A percentile compares a stretch with the other conserved stretches of the same genome.
These are phyloP conservation scores for Solanum rostratum DNA, from an alignment of 257 asterid genomes.

Conservation along the genomic window DNA sequence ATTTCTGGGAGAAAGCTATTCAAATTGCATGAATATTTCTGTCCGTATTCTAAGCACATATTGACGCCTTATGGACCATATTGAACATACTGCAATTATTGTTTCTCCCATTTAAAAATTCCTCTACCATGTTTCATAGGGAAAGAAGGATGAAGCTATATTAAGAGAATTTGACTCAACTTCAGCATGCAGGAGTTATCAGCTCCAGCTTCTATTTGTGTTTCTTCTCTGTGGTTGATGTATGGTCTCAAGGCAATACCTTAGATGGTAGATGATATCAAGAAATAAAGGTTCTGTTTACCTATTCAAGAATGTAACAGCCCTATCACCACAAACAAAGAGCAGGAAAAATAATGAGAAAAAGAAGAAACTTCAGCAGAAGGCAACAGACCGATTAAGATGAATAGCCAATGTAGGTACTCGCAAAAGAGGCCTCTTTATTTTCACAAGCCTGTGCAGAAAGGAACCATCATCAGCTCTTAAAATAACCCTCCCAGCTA, in stretches of 20 bases:
- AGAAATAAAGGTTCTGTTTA: neutral
- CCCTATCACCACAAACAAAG: neutral
- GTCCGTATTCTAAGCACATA: neutral
- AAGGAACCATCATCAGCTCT: constrained; percentile 78
- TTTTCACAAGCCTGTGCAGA: constrained; percentile 80
- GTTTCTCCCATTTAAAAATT: neutral
- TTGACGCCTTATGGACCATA: neutral
- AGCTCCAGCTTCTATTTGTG: neutral
- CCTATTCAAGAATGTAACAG: neutral
- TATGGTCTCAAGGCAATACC: neutral
- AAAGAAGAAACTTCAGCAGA: neutral
- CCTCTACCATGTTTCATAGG: neutral
- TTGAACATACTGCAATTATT: neutral
- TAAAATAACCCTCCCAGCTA: constrained; percentile 90
- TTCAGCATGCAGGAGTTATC: neutral
- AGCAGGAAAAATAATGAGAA: neutral
- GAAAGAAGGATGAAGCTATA: neutral
- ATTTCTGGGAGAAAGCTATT: neutral
- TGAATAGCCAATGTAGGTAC: constrained; percentile 97
- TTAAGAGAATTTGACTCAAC: neutral
- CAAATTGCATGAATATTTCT: neutral
- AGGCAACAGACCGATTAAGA: constrained; percentile 60
- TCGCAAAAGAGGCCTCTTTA: constrained; percentile 77
- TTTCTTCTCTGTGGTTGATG: neutral
- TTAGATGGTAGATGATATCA: neutral